phyloP scores from a whole-genome alignment of 2,329 filamentous ascomycete species.

The Periconia sp. region DNA sequence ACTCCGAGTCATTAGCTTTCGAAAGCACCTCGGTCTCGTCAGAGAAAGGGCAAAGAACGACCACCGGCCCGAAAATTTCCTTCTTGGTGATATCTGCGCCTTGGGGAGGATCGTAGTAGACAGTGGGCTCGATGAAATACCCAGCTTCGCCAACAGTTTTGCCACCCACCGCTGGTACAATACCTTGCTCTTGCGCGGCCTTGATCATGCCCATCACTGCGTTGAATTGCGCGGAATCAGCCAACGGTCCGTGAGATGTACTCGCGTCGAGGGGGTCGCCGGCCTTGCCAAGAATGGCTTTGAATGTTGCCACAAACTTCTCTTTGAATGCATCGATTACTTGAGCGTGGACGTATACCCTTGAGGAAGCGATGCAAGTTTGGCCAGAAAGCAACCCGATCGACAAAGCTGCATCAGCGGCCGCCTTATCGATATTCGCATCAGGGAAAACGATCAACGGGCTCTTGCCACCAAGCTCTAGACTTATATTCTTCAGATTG shows the following conservation, averaged over 20 bases:
- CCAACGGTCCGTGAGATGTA: slow-evolving; percentile 38
- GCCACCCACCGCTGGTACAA: too few species aligned
- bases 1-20: slow-evolving; percentile 72
- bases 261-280: slow-evolving; percentile 33
- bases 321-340: slow-evolving; percentile 42
- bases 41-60: slow-evolving; percentile 73
- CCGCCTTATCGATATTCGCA: slow-evolving; percentile 46
- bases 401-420: slow-evolving; percentile 36
- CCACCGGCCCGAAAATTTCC: slow-evolving; percentile 84
- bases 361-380: slow-evolving; percentile 41
- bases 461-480: slow-evolving; percentile 50
- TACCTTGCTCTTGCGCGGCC: too few species aligned
- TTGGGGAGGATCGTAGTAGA: slow-evolving; percentile 51
- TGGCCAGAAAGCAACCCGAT: slow-evolving; percentile 44
- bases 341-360: slow-evolving; percentile 44
- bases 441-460: slow-evolving; percentile 50
- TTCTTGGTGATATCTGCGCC: slow-evolving; percentile 72
- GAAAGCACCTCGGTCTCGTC: slow-evolving; percentile 70
- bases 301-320: slow-evolving; percentile 37
- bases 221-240: slow-evolving; percentile 38
- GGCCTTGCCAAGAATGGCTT: slow-evolving; percentile 31
- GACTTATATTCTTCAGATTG: slow-evolving; percentile 47
- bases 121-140: slow-evolving; percentile 67
- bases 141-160: slow-evolving; percentile 29
- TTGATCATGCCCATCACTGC: too few species aligned